A percentile compares a stretch with the other conserved stretches of the same genome.
These are phyloP conservation scores for Alternaria angustiovoidea DNA, from an alignment of 2,329 filamentous ascomycete species.

Conservation along the genomic window DNA sequence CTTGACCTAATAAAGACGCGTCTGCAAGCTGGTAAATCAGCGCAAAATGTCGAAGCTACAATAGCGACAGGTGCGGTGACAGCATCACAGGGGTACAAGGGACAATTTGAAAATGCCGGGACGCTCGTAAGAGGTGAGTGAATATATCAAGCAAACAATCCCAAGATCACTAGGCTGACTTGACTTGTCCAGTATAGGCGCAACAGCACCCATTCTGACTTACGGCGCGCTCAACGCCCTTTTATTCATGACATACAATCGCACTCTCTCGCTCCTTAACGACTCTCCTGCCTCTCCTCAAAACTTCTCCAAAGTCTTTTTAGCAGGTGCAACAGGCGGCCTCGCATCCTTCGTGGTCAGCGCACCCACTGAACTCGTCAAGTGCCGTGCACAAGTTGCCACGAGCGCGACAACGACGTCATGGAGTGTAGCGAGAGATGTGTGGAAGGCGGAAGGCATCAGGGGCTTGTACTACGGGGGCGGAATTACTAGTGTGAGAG, in stretches of 20 bases:
- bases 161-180: slow-evolving; percentile 5
- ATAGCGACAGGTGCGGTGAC: slow-evolving; percentile 10
- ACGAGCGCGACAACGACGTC: slow-evolving; percentile 56
- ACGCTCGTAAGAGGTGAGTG: slow-evolving; percentile 49
- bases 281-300: slow-evolving; percentile 33
- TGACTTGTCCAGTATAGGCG: slow-evolving; percentile 60
- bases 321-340: slow-evolving; percentile 82
- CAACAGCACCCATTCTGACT: slow-evolving; percentile 84
- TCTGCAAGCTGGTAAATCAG: slow-evolving; percentile 69
- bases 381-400: slow-evolving; percentile 82
- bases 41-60: slow-evolving; percentile 23
- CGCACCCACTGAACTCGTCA: slow-evolving; percentile 88
- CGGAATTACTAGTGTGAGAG: slow-evolving; percentile 78
- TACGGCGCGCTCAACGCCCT: slow-evolving; percentile 92
- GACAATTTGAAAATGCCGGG: slow-evolving; percentile 48
- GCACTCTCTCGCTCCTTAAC: slow-evolving; percentile 71
- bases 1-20: slow-evolving; percentile 82
- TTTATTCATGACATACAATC: slow-evolving; percentile 90
- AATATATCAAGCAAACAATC: background rate
- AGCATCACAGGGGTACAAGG: slow-evolving; percentile 31
- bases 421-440: slow-evolving; percentile 69
- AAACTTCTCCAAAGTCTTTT: slow-evolving; percentile 73
- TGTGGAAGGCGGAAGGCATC: slow-evolving; percentile 67
- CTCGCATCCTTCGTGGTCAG: slow-evolving; percentile 86
- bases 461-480: slow-evolving; percentile 84